These are phyloP conservation scores for Suillus discolor DNA, from an alignment of 768 basidiomycete genomes.

Conservation along the genomic window DNA sequence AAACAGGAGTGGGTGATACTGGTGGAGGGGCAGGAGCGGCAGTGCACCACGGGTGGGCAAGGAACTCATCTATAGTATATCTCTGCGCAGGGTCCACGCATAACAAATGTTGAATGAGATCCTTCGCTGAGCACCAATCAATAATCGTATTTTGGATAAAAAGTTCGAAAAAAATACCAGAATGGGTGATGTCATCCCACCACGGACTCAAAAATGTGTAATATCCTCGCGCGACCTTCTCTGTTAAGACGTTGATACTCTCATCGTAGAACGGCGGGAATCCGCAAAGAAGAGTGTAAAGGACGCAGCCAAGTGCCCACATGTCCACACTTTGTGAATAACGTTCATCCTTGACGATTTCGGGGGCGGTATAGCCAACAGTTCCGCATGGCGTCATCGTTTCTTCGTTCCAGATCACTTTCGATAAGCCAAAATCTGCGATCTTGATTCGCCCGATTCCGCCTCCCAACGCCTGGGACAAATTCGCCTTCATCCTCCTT, in stretches of 20 bases:
- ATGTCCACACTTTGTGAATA: constrained; percentile 98
- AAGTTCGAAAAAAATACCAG: constrained; percentile 52
- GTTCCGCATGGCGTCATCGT: constrained; percentile 99
- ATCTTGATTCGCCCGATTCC: constrained; percentile 99
- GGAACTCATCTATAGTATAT: constrained; percentile 97
- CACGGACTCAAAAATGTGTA: constrained; percentile 99
- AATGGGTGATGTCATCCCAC: constrained; percentile 94
- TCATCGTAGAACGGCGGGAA: constrained; percentile 99
- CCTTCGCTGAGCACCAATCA: constrained; percentile 68
- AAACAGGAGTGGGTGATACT: constrained; percentile 66
- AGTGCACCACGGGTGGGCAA: constrained; percentile 94
- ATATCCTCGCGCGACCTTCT: constrained; percentile 96
- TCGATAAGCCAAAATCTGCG: constrained; percentile 96
- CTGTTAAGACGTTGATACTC: constrained; percentile 95
- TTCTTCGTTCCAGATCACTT: constrained; percentile 98
- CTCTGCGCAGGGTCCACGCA: constrained; percentile 95
- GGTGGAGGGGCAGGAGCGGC: constrained; percentile 58
- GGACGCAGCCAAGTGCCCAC: constrained; percentile 99
- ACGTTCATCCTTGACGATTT: constrained; percentile 98
- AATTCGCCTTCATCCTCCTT: constrained; percentile 99
- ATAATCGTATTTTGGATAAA: constrained; percentile 15
- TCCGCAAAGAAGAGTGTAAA: constrained; percentile 96
- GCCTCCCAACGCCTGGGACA: constrained; percentile 87
- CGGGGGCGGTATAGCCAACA: constrained; percentile 98
- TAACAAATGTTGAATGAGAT: constrained; percentile 90